A percentile compares a stretch with the other conserved stretches of the same genome.
Conservation (phyloP, 768 basidiomycete genomes). For the Leccinum longicurvipes region DNA sequence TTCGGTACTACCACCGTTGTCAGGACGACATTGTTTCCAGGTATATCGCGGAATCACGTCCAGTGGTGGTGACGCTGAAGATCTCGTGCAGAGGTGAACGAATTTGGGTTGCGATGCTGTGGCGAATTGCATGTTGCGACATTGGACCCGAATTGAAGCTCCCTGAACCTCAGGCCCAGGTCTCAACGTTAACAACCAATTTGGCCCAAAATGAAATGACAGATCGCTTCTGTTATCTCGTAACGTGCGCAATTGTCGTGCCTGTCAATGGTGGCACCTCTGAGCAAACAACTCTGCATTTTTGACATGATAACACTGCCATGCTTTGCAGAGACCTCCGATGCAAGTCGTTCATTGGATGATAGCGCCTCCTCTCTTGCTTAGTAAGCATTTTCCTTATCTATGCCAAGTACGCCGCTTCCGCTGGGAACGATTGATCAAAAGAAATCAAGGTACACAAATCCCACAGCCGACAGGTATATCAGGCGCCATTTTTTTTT, state of each 20-base stretch:
- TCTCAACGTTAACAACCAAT: not conserved
- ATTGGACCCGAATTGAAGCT: not conserved
- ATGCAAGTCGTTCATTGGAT: slow-evolving; percentile 14
- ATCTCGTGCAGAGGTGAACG: not conserved
- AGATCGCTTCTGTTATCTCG: slow-evolving; percentile 14
- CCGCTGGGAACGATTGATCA: not conserved
- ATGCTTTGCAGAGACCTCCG: not conserved
- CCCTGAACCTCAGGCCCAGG: not conserved
- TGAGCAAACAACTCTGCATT: not conserved
- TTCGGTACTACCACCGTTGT: not conserved
- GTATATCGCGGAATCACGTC: not conserved
- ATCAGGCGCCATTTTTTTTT: slow-evolving; percentile 6
- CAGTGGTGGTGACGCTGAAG: not conserved
- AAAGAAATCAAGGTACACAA: slow-evolving; percentile 6
- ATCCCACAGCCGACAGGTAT: slow-evolving; percentile 22
- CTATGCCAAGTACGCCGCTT: slow-evolving; percentile 7
- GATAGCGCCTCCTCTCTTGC: slow-evolving; percentile 17
- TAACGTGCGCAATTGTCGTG: not conserved
- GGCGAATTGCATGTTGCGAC: too few species aligned
- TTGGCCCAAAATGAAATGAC: slow-evolving; percentile 2
- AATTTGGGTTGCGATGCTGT: not conserved
- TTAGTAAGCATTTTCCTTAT: slow-evolving; percentile 23
- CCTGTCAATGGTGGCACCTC: slow-evolving; percentile 9
- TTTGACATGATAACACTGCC: slow-evolving; percentile 18
- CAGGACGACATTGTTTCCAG: not conserved